phyloP scores from a whole-genome alignment of 192 early-diverging fungal species.

The Podila epigama region DNA sequence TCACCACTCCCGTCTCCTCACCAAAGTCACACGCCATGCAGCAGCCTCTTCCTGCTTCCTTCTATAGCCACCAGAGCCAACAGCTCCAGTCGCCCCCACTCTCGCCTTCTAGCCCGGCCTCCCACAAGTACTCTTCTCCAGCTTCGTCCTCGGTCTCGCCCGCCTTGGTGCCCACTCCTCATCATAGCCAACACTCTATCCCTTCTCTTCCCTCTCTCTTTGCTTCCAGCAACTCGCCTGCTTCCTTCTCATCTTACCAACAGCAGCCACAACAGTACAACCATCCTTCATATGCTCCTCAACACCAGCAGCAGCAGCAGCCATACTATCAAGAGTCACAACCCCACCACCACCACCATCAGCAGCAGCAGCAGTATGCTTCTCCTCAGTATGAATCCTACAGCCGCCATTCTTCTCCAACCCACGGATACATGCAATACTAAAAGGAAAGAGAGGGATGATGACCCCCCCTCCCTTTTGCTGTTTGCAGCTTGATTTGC shows the following conservation, averaged over 20 bases:
- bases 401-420: constrained; percentile 11
- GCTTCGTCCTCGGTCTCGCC: constrained; percentile 35
- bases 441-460: not conserved
- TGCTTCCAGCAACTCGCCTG: constrained; percentile 26
- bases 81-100: constrained; percentile 48
- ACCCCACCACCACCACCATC: constrained; percentile 1
- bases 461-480: not conserved
- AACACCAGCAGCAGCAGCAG: constrained; percentile 7
- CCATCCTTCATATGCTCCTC: not conserved
- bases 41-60: not conserved
- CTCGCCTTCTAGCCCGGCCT: constrained; percentile 37
- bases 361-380: constrained; percentile 5
- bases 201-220: constrained; percentile 36
- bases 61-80: constrained; percentile 5
- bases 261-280: not conserved
- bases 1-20: constrained; percentile 12
- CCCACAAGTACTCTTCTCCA: constrained; percentile 10
- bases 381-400: constrained; percentile 18
- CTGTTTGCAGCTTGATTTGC: not conserved
- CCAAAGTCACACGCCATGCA: constrained; percentile 20
- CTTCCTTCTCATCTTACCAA: not conserved
- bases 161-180: constrained; percentile 17
- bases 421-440: constrained; percentile 24
- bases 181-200: not conserved
- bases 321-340: not conserved